phyloP scores from a whole-genome alignment of 129 eudicot genomes.

The Pittosporum tobira region DNA sequence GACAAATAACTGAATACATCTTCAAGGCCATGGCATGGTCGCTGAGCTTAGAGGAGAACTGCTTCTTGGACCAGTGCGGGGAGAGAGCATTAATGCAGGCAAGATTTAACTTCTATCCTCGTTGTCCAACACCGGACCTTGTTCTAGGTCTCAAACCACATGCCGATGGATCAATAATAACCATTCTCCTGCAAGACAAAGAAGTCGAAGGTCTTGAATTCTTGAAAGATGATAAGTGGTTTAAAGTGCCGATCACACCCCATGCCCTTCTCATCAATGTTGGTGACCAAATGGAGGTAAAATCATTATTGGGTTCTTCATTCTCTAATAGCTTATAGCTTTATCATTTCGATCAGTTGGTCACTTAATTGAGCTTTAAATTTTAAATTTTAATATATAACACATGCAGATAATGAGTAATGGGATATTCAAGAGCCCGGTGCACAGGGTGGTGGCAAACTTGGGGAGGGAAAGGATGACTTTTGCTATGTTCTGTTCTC shows the following conservation, averaged over 20 bases:
- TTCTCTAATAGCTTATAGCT: too few relatives aligned
- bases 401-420: too few relatives aligned
- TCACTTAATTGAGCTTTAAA: too few relatives aligned
- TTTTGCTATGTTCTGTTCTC: too few relatives aligned
- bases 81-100: conserved; percentile 20
- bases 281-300: conserved; percentile 68
- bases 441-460: conserved; percentile 23
- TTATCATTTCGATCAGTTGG: too few relatives aligned
- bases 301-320: too few relatives aligned
- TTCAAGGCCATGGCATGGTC: conserved; percentile 42
- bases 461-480: conserved; percentile 13
- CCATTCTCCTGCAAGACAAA: conserved; percentile 48
- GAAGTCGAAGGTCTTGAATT: conserved; percentile 66
- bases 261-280: conserved; percentile 44
- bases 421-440: conserved; percentile 21
- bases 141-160: conserved; percentile 51
- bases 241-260: conserved; percentile 36
- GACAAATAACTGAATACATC: conserved; percentile 15
- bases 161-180: conserved; percentile 41
- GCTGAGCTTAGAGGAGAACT: conserved; percentile 31
- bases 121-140: conserved; percentile 40
- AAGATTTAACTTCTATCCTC: conserved; percentile 59
- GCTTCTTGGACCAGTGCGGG: conserved; percentile 48
- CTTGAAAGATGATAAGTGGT: conserved; percentile 47
- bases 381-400: too few relatives aligned